Evolutionary conservation across 805 yeast species (phyloP).

Genomic region (Zygoascus flipseniorum): DNA sequence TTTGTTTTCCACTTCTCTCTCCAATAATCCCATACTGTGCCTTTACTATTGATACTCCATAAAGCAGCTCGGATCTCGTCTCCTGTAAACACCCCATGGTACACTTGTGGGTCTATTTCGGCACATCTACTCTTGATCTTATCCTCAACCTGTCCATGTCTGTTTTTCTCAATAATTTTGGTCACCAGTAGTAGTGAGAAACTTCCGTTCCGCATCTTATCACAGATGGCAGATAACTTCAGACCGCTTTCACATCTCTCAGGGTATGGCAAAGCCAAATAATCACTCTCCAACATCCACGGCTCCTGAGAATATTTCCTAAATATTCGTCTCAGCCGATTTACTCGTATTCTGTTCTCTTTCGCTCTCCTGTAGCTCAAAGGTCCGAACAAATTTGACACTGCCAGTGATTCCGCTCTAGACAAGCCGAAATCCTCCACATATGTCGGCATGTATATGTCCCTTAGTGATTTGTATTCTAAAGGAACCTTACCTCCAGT

Average conservation of each 20-base stretch:
- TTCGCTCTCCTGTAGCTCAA: not conserved
- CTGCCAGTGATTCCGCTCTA: not conserved
- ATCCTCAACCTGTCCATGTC: not conserved
- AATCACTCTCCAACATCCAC: not conserved
- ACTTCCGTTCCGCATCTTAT: not conserved
- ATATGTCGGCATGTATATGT: conserved; percentile 1
- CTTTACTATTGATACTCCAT: not conserved
- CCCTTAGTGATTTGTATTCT: not conserved
- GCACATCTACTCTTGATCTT: not conserved
- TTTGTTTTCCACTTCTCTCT: not conserved
- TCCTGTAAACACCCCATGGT: not conserved
- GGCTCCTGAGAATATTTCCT: not conserved
- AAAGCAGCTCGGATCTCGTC: not conserved
- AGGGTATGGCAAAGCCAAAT: conserved; percentile 3
- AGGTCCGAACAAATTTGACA: conserved; percentile 5
- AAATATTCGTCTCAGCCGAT: not conserved
- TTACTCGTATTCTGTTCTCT: not conserved
- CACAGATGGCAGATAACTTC: not conserved
- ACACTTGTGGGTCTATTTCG: not conserved
- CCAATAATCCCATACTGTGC: conserved; percentile 4
- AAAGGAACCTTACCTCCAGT: not conserved
- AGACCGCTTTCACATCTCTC: conserved; percentile 3
- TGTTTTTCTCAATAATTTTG: not conserved
- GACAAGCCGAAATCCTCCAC: not conserved
- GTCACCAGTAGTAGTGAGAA: not conserved